Base-by-base conservation (phyloP, 129 eudicot genomes). In the Scalesia atractyloides region DNA sequence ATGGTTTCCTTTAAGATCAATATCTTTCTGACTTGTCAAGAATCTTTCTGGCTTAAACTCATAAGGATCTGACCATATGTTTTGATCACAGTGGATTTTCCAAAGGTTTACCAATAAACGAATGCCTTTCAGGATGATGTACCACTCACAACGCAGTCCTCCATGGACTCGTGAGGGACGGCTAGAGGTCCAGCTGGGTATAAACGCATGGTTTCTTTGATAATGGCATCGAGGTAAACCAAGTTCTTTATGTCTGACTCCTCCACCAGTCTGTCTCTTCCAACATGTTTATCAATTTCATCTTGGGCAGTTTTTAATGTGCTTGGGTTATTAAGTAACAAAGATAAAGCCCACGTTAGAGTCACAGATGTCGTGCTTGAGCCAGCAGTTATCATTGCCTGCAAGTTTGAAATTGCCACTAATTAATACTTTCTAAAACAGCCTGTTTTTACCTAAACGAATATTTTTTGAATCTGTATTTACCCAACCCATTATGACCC, bases 261-360 rank as follows among this genome's bases (percentile, higher is more conserved):
- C 41, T 13, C 65, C 41, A 59, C 65, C 19, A 10, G 41, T 5
- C 65, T 59, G 18, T 59, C 43, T 59, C 65, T 81, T 57, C 85
- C 75, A 8, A 84, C 85, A 46, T 76, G 59, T 39, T n/a, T 26
- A 54, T 84, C 83, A 59, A 59, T 26, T 59, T 59, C 65, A 26
- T 30, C 41, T 26, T 59, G 65, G 2, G 15, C 18, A 12, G 43
- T 12, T 30, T 59, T 30, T 5, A 59, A 14, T 7, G 18, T 3
- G 11, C 14, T 59, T 59, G 65, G 65, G 65, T 59, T 11, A 26
- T 59, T 59, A 13, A 59, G 65, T 59, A 59, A 43, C 65, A 59
- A 59, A 59, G 65, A 59, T 14, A 59, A 59, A 59, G 41, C 41
- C 41, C 65, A 59, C 26, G 65, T 59, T 59, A 26, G 26, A 59